phyloP scores from a whole-genome alignment of 352 stramenopile species.

The Pythium periplocum region DNA sequence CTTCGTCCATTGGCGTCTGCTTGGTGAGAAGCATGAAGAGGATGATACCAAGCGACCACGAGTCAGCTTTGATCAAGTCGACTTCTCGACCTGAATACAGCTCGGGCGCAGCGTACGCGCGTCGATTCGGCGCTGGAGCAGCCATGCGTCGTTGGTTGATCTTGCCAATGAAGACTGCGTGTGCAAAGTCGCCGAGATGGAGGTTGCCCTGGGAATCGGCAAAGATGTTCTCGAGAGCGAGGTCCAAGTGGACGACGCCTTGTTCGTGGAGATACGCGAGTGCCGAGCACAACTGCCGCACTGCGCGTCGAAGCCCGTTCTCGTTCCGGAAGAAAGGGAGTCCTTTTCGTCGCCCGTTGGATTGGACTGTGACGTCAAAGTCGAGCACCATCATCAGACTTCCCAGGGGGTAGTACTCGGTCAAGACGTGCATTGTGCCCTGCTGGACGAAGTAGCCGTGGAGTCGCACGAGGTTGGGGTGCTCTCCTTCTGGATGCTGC shows the following conservation, averaged over 20 bases:
- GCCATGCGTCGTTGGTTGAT: neutral
- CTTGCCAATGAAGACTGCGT: constrained; percentile 10
- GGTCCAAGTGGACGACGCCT: constrained; percentile 16
- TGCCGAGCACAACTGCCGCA: constrained; percentile 9
- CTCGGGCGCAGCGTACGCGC: constrained; percentile 16
- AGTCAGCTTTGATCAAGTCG: constrained; percentile 22
- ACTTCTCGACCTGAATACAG: constrained; percentile 13
- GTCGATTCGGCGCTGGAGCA: constrained; percentile 2
- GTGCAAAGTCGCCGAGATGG: constrained; percentile 16
- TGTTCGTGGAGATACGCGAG: constrained; percentile 20
- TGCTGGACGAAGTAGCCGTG: constrained; percentile 12
- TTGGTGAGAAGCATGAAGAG: constrained; percentile 20
- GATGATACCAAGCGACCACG: constrained; percentile 26
- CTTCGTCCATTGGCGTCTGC: constrained; percentile 8
- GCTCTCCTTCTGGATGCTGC: constrained; percentile 3
- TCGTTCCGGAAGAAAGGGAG: constrained; percentile 5
- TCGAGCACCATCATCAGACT: constrained; percentile 7
- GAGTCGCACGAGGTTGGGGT: constrained; percentile 11
- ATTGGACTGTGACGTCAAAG: too few species aligned
- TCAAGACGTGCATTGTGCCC: constrained; percentile 15
- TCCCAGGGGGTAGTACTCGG: constrained; percentile 11
- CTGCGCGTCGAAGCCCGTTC: neutral
- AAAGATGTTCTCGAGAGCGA: constrained; percentile 22
- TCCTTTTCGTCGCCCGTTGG: neutral
- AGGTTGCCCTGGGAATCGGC: constrained; percentile 6